Evolutionary conservation across 441 rosid species (phyloP), one percentile per base, ranked within the genome.

Genomic region (Capsella rubella): DNA sequence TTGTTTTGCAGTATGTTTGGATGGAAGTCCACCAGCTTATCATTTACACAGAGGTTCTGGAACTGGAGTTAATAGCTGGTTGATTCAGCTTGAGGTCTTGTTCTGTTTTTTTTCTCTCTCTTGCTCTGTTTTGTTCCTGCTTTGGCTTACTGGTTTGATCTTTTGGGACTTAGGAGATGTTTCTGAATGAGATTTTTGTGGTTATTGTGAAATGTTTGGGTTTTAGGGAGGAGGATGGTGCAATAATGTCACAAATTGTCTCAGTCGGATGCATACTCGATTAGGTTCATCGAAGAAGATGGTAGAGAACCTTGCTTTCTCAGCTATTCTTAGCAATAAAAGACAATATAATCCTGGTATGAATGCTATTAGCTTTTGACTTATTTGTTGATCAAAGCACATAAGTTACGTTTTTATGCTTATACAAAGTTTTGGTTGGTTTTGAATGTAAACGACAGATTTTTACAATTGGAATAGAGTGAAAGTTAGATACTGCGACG

Each of bases 401-500:
- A 50, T 47, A 60, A 27, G 27, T 27, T 35, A 12, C 27, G 14
- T 27, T 62, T 72, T 52, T 60, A 56, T 25, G 25, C 18, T 55
- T 10, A 10, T 21, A 70, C 63, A 51, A 51, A 58, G 54, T 52
- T 78, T 70, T 27, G 43, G 13, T 69, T 58, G 14, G 49, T 64
- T 47, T 1, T 45, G 54, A 1, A 8, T 46, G 43, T 4, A 32
- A 64, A 63, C 8, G 18, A n/a, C 72, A 95, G 99, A 92, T 70
- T 90, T 88, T 73, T 89, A 89, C 81, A 90, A 92, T 46, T 95
- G 97, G 98, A 95, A 95, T 60, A 82, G 96, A 85, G 83, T 95
- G 43, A 91, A 95, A 84, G 85, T 95, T 72, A 80, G 97, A 81
- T 95, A 95, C 74, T 95, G 97, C 29, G 98, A 95, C 39, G 98